Conservation (phyloP, 2,329 filamentous ascomycete species). For the Sarocladiaceae sp. region DNA sequence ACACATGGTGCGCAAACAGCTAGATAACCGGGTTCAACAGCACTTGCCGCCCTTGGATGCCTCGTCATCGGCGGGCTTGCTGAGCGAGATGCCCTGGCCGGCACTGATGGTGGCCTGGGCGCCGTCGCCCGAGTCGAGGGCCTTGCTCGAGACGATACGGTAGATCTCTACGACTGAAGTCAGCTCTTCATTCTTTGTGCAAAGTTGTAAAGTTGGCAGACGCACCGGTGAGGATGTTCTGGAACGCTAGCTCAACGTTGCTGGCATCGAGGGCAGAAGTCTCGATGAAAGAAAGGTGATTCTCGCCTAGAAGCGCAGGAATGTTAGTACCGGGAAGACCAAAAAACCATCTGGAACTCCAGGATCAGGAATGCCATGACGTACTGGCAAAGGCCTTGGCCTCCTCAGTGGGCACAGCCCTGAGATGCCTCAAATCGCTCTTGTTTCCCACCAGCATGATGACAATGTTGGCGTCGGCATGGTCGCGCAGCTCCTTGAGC, state of each 20-base stretch:
- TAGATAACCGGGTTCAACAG: slow-evolving; percentile 47
- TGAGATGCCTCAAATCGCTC: slow-evolving; percentile 98
- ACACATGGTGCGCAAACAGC: slow-evolving; percentile 13
- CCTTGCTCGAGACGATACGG: slow-evolving; percentile 97
- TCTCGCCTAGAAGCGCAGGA: slow-evolving; percentile 61
- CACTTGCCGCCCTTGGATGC: slow-evolving; percentile 75
- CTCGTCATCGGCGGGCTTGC: slow-evolving; percentile 71
- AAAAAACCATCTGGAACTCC: too few species aligned
- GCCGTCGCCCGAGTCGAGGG: slow-evolving; percentile 81
- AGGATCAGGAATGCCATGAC: slow-evolving; percentile 19
- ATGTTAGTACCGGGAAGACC: slow-evolving; percentile 2
- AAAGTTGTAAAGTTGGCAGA: slow-evolving; percentile 12
- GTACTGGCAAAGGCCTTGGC: slow-evolving; percentile 95
- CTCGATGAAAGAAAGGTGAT: slow-evolving; percentile 98
- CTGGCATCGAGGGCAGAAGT: slow-evolving; percentile 97
- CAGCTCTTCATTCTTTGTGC: slow-evolving; percentile 10
- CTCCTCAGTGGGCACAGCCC: slow-evolving; percentile 95
- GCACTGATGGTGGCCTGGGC: slow-evolving; percentile 73
- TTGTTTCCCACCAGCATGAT: slow-evolving; percentile 99
- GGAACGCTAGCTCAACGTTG: slow-evolving; percentile 98
- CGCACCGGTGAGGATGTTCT: slow-evolving; percentile 97
- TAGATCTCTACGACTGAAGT: slow-evolving; percentile 72
- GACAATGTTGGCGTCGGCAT: slow-evolving; percentile 97
- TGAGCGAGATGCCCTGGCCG: slow-evolving; percentile 79
- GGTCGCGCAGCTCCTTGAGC: slow-evolving; percentile 97